Evolutionary conservation across 306 rosid genomes (phyloP).

Genomic region (Medicago truncatula): MtrunA17r5.0-ANR NC_053046.1:36726001-36726500

Average conservation of each 20-base stretch:
- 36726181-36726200: slow-evolving; percentile 2
- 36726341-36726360: slow-evolving; percentile 19
- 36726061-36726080: neutral
- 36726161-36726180: neutral
- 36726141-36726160: slow-evolving; percentile 26
- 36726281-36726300: slow-evolving; percentile 8
- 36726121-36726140: slow-evolving; percentile 3
- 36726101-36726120: neutral
- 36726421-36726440: slow-evolving; percentile 61
- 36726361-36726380: slow-evolving; percentile 22
- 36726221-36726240: slow-evolving; percentile 5
- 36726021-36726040: neutral
- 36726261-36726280: slow-evolving; percentile 10
- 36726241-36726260: slow-evolving; percentile 25
- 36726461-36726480: slow-evolving; percentile 81
- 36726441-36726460: slow-evolving; percentile 79
- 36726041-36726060: slow-evolving; percentile 2
- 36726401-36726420: slow-evolving; percentile 24
- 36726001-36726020: neutral
- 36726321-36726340: slow-evolving; percentile 4
- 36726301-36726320: slow-evolving; percentile 21
- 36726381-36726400: slow-evolving; percentile 20
- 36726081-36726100: neutral
- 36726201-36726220: slow-evolving; percentile 8
- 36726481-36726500: slow-evolving; percentile 68